Evolutionary conservation across 192 early-diverging fungal species (phyloP), one percentile per base, ranked within the genome.

Genomic region (Coemansia sp.): DNA sequence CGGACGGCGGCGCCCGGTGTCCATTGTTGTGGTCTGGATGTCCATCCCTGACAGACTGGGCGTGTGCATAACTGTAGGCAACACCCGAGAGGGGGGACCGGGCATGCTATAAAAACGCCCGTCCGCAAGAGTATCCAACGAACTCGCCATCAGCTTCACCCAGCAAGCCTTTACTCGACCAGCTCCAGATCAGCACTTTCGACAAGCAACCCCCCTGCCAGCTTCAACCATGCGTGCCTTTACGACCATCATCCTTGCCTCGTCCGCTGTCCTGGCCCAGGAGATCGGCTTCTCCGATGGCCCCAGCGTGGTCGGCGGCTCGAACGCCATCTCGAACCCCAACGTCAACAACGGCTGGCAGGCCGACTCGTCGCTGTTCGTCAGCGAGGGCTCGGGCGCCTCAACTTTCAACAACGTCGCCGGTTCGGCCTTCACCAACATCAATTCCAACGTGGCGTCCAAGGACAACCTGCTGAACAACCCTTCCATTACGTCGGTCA

Each of bases 311-410:
- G 53, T 42, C 31, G 41, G 48, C 22, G 69, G 62, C 11, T 45
- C 69, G 8, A 65, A 50, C 46, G 69, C 57, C 23, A 38, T 73
- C 37, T 61, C 62, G 7, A 65, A 64, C 62, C 69, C 62, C 18
- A 64, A 64, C 40, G 56, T 71, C 52, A 71, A 71, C 61, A 71
- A 71, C 44, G 68, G 68, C 38, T 60, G 56, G 57, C 62, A 65
- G 50, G 37, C 57, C 12, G 69, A 73, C 39, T 64, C 62, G 7
- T 73, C 64, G 31, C 52, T 67, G 14, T 46, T 60, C 9, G 21
- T 48, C 7, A 34, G 28, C 23, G 35, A 22, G 1, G 45, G 54
- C 26, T 34, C 49, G 8, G 36, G 43, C 29, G 31, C 37, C 13
- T 38, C 43, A 4, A 40, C 41, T 6, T 73, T 73, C 49, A 73